Evolutionary conservation across 768 basidiomycete genomes (phyloP).

Genomic region (Tricholoma saponaceum): DNA sequence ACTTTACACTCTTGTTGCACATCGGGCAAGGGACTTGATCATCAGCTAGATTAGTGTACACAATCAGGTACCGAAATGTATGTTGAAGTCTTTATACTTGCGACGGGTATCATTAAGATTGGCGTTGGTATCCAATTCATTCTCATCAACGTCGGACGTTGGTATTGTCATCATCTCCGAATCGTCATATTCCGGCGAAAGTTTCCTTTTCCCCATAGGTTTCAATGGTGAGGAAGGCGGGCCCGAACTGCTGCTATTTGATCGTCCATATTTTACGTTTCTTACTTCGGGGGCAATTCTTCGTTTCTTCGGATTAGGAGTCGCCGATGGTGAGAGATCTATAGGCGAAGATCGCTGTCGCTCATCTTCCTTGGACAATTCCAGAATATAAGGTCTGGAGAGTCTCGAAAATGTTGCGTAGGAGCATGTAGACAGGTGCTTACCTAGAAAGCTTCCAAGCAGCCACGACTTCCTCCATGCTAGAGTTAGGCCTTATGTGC

Average conservation of each 20-base stretch:
- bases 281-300: slow-evolving; percentile 4
- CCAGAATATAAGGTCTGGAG: slow-evolving; percentile 39
- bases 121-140: slow-evolving; percentile 16
- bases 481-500: slow-evolving; percentile 63
- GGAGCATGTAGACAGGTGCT: slow-evolving; percentile 4
- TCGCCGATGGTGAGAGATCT: background rate
- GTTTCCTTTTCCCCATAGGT: slow-evolving; percentile 10
- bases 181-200: slow-evolving; percentile 4
- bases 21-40: slow-evolving; percentile 56
- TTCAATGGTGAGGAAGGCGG: slow-evolving; percentile 18
- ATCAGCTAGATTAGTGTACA: slow-evolving; percentile 24
- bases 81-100: background rate
- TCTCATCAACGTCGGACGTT: slow-evolving; percentile 35
- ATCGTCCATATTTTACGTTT: background rate
- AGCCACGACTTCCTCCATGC: slow-evolving; percentile 64
- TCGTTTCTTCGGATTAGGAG: slow-evolving; percentile 14
- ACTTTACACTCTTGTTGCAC: slow-evolving; percentile 45
- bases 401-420: background rate
- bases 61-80: background rate
- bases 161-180: slow-evolving; percentile 17
- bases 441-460: slow-evolving; percentile 75
- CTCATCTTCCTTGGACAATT: slow-evolving; percentile 33
- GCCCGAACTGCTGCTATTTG: slow-evolving; percentile 9
- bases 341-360: slow-evolving; percentile 1
- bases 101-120: background rate